These are phyloP conservation scores for Perkinsus olseni DNA, from an alignment of 169 alveolate genomes.

Conservation along the genomic window DNA sequence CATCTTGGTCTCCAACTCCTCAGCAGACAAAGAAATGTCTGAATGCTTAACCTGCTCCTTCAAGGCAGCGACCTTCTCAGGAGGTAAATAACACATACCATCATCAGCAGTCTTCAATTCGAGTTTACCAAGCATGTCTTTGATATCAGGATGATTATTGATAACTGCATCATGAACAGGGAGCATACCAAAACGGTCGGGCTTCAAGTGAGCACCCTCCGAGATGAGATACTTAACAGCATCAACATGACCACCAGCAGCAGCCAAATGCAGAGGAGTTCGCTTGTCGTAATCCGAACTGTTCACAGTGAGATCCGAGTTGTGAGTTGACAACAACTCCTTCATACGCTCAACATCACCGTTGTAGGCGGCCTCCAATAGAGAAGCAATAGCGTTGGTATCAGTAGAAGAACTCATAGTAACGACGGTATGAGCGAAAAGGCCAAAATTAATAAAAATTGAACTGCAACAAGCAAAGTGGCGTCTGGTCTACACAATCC, in stretches of 20 bases:
- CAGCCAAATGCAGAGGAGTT: neutral
- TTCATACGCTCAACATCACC: neutral
- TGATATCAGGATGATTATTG: neutral
- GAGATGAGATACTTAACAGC: neutral
- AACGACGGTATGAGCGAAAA: neutral
- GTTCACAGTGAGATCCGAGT: neutral
- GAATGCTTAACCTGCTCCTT: too few relatives aligned
- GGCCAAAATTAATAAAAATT: neutral
- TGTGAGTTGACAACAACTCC: neutral
- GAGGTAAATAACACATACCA: too few relatives aligned
- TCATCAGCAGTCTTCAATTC: too few relatives aligned
- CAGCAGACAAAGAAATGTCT: too few relatives aligned
- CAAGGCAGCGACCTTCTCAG: too few relatives aligned
- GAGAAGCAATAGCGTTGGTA: neutral
- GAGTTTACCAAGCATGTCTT: too few relatives aligned
- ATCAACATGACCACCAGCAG: conserved; percentile 1
- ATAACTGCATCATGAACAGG: neutral
- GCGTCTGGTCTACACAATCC: neutral
- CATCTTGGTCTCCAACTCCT: too few relatives aligned
- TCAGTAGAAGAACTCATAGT: neutral
- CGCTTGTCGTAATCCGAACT: neutral
- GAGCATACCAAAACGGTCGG: neutral
- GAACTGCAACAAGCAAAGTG: neutral
- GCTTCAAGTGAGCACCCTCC: neutral
- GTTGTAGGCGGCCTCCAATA: neutral